Conservation (phyloP, 306 rosid genomes). For the Gynostemma pentaphyllum region DNA sequence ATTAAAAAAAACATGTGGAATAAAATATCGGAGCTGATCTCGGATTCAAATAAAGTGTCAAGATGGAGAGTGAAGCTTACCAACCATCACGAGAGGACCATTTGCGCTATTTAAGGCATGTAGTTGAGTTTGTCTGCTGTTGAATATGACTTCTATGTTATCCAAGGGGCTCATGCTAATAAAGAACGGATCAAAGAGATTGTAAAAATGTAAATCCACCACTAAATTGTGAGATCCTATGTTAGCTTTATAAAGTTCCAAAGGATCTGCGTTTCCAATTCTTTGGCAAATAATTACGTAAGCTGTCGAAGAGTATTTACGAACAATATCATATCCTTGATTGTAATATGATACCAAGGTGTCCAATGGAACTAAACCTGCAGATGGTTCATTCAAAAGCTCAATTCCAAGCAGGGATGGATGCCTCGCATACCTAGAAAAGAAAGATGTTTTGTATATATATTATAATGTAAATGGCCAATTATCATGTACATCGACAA, state of each 20-base stretch:
- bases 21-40: background rate
- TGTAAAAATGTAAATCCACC: slow-evolving; percentile 58
- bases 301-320: slow-evolving; percentile 55
- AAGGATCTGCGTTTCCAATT: slow-evolving; percentile 75
- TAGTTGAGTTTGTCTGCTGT: slow-evolving; percentile 54
- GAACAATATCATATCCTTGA: slow-evolving; percentile 73
- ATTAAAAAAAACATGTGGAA: background rate
- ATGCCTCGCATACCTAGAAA: slow-evolving; percentile 47
- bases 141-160: slow-evolving; percentile 62
- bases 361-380: slow-evolving; percentile 53
- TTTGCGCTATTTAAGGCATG: slow-evolving; percentile 53
- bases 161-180: slow-evolving; percentile 53
- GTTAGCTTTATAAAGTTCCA: slow-evolving; percentile 69
- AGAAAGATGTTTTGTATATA: background rate
- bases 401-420: slow-evolving; percentile 81
- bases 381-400: slow-evolving; percentile 86
- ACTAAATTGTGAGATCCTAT: slow-evolving; percentile 39
- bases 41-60: background rate
- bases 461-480: too few species aligned
- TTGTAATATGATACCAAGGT: slow-evolving; percentile 52
- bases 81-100: slow-evolving; percentile 66
- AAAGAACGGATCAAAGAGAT: slow-evolving; percentile 63
- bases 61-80: slow-evolving; percentile 21
- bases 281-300: slow-evolving; percentile 87
- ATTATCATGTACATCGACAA: too few species aligned